phyloP scores from a whole-genome alignment of 2,329 filamentous ascomycete species.

The Colletotrichum sp. region DNA sequence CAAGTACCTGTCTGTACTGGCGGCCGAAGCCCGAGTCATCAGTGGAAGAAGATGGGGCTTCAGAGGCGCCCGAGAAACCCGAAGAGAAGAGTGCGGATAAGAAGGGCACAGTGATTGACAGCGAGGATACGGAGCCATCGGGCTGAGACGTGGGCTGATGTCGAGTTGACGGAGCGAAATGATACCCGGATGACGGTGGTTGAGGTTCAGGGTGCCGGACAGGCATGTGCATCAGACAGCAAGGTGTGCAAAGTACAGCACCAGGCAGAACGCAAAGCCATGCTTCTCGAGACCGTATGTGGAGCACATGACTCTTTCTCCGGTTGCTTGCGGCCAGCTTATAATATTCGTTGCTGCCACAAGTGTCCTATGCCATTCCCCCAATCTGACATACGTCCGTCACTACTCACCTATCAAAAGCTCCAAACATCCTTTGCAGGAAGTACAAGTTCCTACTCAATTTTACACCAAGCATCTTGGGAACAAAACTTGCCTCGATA shows the following conservation, averaged over 20 bases:
- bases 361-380: not conserved
- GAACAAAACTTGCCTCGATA: not conserved
- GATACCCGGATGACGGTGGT: not conserved
- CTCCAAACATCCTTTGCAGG: not conserved
- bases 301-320: not conserved
- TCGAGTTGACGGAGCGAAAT: not conserved
- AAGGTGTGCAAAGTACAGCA: not conserved
- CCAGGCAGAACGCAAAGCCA: no score
- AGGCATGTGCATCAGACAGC: not conserved
- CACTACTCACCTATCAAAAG: not conserved
- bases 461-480: not conserved
- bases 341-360: not conserved
- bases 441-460: not conserved
- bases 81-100: not conserved
- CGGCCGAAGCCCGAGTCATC: not conserved
- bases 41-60: not conserved
- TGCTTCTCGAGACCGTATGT: not conserved
- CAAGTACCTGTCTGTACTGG: conserved; percentile 47
- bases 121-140: not conserved
- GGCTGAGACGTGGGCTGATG: not conserved
- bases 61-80: not conserved
- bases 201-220: not conserved
- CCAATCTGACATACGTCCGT: not conserved
- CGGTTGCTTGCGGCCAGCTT: not conserved
- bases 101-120: rapidly evolving